phyloP scores from a whole-genome alignment of 441 rosid genomes.

The Mallotus japonicus region DNA sequence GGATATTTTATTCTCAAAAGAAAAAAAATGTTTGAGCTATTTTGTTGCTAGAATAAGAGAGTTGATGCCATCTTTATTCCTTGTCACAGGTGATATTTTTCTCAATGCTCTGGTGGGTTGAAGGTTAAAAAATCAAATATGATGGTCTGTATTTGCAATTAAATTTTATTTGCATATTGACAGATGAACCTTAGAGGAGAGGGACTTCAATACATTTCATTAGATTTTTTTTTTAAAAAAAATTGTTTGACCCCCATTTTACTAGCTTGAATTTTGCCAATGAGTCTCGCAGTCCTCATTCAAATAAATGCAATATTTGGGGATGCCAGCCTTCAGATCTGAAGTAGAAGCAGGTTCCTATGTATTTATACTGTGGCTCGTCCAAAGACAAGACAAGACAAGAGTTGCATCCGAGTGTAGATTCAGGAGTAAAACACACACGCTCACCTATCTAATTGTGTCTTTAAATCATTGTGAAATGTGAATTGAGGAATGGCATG shows the following conservation, averaged over 20 bases:
- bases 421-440: too few relatives aligned
- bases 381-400: too few relatives aligned
- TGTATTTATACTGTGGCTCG: not conserved
- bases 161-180: slow-evolving; percentile 10
- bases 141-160: not conserved
- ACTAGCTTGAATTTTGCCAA: too few relatives aligned
- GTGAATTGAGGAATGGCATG: too few relatives aligned
- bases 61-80: not conserved
- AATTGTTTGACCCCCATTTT: not conserved
- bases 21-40: not conserved
- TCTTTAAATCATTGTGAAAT: too few relatives aligned
- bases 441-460: too few relatives aligned
- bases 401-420: too few relatives aligned
- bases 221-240: not conserved
- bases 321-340: not conserved
- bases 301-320: not conserved
- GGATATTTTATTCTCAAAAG: not conserved
- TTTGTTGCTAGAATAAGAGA: not conserved
- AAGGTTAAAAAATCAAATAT: not conserved
- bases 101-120: not conserved
- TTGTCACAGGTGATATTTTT: slow-evolving; percentile 11
- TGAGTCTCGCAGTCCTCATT: not conserved
- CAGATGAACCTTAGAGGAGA: slow-evolving; percentile 5
- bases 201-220: not conserved
- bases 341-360: not conserved